These are phyloP conservation scores for Malassezia furfur DNA, from an alignment of 1,284 basidiomycete species.

Conservation along the genomic window DNA sequence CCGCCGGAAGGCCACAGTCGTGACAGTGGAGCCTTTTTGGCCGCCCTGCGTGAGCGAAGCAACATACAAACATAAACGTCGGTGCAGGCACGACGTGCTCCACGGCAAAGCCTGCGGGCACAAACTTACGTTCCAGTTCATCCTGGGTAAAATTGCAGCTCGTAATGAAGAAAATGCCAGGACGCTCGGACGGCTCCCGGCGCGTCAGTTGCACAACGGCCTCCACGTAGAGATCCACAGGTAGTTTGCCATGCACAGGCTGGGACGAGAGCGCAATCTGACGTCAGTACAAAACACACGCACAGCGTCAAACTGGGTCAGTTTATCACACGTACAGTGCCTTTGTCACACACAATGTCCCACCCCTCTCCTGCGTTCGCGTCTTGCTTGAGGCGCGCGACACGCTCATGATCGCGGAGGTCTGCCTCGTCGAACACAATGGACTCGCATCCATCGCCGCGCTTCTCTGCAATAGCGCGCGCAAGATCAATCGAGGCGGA, in stretches of 20 bases:
- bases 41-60: slow-evolving; percentile 19
- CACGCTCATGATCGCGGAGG: slow-evolving; percentile 27
- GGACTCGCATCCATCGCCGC: slow-evolving; percentile 27
- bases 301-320: slow-evolving; percentile 62
- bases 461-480: slow-evolving; percentile 27
- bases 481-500: slow-evolving; percentile 57
- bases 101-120: slow-evolving; percentile 22
- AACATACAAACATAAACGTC: slow-evolving; percentile 31
- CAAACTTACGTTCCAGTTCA: slow-evolving; percentile 61
- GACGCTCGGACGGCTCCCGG: background rate
- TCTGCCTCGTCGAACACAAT: slow-evolving; percentile 45
- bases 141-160: slow-evolving; percentile 77
- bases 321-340: slow-evolving; percentile 12
- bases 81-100: slow-evolving; percentile 35
- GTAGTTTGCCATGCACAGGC: slow-evolving; percentile 55
- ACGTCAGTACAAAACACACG: slow-evolving; percentile 7
- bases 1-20: slow-evolving; percentile 26
- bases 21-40: slow-evolving; percentile 29
- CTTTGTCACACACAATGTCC: slow-evolving; percentile 50
- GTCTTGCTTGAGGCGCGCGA: slow-evolving; percentile 8
- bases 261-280: slow-evolving; percentile 64
- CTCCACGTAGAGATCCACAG: slow-evolving; percentile 59
- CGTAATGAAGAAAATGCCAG: slow-evolving; percentile 69
- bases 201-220: slow-evolving; percentile 54
- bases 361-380: slow-evolving; percentile 26